Evolutionary conservation across 192 early-diverging fungal genomes (phyloP).

Genomic region (Umbelopsis sp.): DNA sequence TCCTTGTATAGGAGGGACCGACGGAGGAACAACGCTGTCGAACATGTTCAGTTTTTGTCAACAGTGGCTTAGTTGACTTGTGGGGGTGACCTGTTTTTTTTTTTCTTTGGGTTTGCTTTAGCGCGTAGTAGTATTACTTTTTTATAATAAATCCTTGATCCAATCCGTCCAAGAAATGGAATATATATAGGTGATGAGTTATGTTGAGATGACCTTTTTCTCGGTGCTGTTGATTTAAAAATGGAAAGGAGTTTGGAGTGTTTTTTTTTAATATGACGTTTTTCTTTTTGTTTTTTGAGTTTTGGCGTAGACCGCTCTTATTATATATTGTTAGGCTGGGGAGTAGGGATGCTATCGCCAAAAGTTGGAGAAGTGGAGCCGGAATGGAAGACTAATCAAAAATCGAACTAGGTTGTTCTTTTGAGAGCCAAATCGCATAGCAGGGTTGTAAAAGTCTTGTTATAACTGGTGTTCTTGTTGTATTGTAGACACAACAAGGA

Average conservation of each 20-base stretch:
- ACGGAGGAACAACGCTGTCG: constrained; percentile 27
- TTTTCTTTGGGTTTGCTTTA: neutral
- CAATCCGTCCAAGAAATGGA: too few relatives aligned
- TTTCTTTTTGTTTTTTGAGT: constrained; percentile 10
- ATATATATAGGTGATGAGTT: too few relatives aligned
- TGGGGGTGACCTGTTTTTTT: neutral
- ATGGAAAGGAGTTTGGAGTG: neutral
- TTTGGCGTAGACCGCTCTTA: constrained; percentile 11
- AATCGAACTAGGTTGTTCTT: constrained; percentile 40
- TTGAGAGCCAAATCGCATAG: constrained; percentile 40
- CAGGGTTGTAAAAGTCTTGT: constrained; percentile 24
- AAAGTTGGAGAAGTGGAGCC: constrained; percentile 47
- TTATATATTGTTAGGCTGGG: constrained; percentile 24
- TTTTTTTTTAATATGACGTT: constrained; percentile 23
- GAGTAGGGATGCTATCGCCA: constrained; percentile 42
- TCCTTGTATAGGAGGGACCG: constrained; percentile 31
- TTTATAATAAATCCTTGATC: too few relatives aligned
- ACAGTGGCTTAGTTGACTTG: constrained; percentile 9
- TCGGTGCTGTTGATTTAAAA: neutral
- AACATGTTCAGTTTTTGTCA: constrained; percentile 11
- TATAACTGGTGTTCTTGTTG: constrained; percentile 2
- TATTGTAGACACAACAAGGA: constrained; percentile 7
- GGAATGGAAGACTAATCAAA: constrained; percentile 44
- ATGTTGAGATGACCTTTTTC: too few relatives aligned
- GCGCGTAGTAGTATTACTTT: neutral